Percentiles rank a stretch among this genome's conserved stretches.
Conservation (phyloP, 495 filamentous ascomycete species). For the Pseudoneurospora amorphoporcata region DNA sequence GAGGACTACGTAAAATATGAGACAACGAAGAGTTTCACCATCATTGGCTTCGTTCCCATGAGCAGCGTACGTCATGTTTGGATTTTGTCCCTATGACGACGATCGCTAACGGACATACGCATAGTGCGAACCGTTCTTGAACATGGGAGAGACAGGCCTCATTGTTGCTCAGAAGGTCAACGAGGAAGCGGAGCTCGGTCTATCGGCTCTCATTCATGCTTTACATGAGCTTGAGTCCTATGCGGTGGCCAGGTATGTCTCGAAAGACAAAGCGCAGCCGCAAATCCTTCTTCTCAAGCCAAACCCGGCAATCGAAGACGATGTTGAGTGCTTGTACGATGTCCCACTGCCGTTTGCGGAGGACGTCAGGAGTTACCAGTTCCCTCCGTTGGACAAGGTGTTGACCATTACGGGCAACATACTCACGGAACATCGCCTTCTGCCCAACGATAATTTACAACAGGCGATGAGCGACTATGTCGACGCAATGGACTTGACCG, state of each 20-base stretch:
- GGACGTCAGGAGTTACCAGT: conserved; percentile 79
- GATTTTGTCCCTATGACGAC: neutral
- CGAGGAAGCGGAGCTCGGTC: conserved; percentile 62
- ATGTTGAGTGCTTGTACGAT: conserved; percentile 84
- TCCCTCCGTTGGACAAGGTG: conserved; percentile 82
- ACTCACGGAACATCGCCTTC: conserved; percentile 73
- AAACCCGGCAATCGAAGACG: conserved; percentile 65
- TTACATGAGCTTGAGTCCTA: conserved; percentile 79
- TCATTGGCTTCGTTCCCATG: conserved; percentile 75
- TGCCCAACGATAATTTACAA: conserved; percentile 65
- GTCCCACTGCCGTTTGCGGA: conserved; percentile 90
- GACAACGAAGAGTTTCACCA: conserved; percentile 60
- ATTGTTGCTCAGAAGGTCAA: conserved; percentile 66
- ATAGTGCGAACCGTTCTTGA: conserved; percentile 76
- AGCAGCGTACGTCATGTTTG: conserved; percentile 47
- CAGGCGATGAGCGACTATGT: conserved; percentile 84
- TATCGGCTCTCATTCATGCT: conserved; percentile 85
- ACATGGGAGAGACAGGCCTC: conserved; percentile 66
- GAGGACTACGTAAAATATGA: conserved; percentile 71
- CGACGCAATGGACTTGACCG: conserved; percentile 82
- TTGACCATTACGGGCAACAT: conserved; percentile 81
- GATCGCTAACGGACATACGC: conserved; percentile 1
- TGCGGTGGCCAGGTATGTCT: conserved; percentile 76
- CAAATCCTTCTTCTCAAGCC: conserved; percentile 72
- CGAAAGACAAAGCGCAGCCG: conserved; percentile 69